Evolutionary conservation across 345 rosid genomes (phyloP).

Genomic region (Gossypium longicalyx): DNA sequence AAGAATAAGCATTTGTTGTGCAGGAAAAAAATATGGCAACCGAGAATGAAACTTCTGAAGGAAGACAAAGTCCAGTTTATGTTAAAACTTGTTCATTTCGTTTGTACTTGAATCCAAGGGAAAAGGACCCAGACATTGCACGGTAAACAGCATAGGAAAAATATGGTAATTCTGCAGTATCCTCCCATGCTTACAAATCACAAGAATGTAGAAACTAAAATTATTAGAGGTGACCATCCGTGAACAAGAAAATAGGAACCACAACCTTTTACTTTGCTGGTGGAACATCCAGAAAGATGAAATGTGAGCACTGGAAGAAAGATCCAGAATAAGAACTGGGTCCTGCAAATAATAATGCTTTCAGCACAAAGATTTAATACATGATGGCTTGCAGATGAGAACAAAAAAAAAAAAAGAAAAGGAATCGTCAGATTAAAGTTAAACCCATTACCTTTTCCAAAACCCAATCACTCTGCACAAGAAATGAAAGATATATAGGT

Average conservation of each 20-base stretch:
- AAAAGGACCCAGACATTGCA: not conserved
- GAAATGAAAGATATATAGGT: conserved; percentile 70
- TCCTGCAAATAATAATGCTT: conserved; percentile 47
- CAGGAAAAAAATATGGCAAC: not conserved
- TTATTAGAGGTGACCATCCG: not conserved
- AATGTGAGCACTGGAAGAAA: conserved; percentile 55
- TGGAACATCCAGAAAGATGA: conserved; percentile 96
- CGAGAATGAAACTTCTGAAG: not conserved
- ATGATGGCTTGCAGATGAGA: conserved; percentile 6
- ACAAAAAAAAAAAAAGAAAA: not conserved
- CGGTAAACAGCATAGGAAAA: not conserved
- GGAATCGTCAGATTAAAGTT: not conserved
- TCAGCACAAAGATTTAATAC: not conserved
- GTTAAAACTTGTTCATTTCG: not conserved
- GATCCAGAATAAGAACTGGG: conserved; percentile 74
- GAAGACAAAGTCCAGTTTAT: not conserved
- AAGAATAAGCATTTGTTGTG: not conserved
- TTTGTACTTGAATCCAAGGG: not conserved
- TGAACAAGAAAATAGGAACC: conserved; percentile 19
- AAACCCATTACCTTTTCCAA: conserved; percentile 68
- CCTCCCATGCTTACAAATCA: not conserved
- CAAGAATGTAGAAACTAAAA: not conserved
- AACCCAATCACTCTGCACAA: conserved; percentile 86
- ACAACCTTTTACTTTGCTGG: conserved; percentile 90
- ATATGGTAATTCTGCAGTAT: not conserved